phyloP scores from a whole-genome alignment of 2,329 filamentous ascomycete genomes.

The Thermoascus crustaceus region DNA sequence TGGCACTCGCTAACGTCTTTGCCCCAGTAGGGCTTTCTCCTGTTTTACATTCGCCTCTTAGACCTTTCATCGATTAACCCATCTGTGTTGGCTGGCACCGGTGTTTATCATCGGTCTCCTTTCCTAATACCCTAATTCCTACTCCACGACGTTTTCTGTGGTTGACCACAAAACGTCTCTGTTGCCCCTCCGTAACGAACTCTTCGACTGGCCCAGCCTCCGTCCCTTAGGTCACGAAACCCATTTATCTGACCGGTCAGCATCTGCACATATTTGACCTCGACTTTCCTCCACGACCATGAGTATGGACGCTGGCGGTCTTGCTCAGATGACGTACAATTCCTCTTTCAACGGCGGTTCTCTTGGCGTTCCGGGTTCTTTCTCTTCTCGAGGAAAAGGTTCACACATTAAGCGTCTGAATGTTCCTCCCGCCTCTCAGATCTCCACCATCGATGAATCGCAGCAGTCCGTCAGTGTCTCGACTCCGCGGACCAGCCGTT shows the following conservation, averaged over 20 bases:
- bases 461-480: slow-evolving; percentile 60
- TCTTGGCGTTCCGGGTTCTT: slow-evolving; percentile 66
- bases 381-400: slow-evolving; percentile 78
- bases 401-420: slow-evolving; percentile 82
- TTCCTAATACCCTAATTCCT: slow-evolving; percentile 1
- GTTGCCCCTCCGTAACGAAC: neutral
- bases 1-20: neutral
- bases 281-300: slow-evolving; percentile 19
- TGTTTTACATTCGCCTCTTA: slow-evolving; percentile 6
- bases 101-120: neutral
- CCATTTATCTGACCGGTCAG: slow-evolving; percentile 2
- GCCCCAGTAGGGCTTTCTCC: slow-evolving; percentile 1
- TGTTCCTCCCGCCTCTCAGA: slow-evolving; percentile 65
- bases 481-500: slow-evolving; percentile 87
- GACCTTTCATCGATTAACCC: slow-evolving; percentile 1
- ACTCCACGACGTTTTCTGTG: neutral
- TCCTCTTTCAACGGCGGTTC: slow-evolving; percentile 59
- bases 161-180: neutral
- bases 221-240: neutral
- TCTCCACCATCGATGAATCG: slow-evolving; percentile 56
- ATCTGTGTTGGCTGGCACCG: neutral
- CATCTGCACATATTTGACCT: slow-evolving; percentile 12
- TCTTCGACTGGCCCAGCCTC: neutral
- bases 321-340: slow-evolving; percentile 97
- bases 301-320: slow-evolving; percentile 88